phyloP scores from a whole-genome alignment of 768 basidiomycete genomes.

The Rhizopogon vesiculosus region DNA sequence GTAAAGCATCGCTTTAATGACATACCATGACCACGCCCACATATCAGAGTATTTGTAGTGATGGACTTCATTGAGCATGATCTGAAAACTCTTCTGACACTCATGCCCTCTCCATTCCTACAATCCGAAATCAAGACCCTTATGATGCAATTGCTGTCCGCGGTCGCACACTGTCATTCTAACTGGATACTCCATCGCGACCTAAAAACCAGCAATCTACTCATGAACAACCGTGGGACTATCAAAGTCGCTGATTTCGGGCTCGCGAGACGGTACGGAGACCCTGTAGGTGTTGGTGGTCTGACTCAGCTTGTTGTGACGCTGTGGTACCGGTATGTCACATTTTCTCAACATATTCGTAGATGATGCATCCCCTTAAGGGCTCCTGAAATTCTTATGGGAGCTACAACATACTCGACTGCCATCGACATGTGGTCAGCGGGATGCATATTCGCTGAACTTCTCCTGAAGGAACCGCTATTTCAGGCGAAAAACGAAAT shows the following conservation, averaged over 20 bases:
- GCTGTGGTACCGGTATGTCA: constrained; percentile 91
- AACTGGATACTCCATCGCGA: constrained; percentile 99
- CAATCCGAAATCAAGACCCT: constrained; percentile 99
- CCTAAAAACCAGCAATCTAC: constrained; percentile 92
- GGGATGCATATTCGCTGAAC: constrained; percentile 96
- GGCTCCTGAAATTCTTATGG: constrained; percentile 92
- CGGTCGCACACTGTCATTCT: constrained; percentile 88
- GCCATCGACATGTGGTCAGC: constrained; percentile 99
- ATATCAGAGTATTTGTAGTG: constrained; percentile 89
- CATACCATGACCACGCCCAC: constrained; percentile 7
- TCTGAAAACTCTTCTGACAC: constrained; percentile 88
- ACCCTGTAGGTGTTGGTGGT: constrained; percentile 93
- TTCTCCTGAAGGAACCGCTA: constrained; percentile 92
- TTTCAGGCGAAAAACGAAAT: constrained; percentile 96
- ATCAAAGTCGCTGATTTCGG: constrained; percentile 99
- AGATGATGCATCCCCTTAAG: constrained; percentile 34
- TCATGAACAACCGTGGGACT: constrained; percentile 98
- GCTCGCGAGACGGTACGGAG: constrained; percentile 91
- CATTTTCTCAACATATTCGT: constrained; percentile 9
- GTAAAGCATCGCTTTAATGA: constrained; percentile 33
- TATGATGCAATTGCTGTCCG: constrained; percentile 88
- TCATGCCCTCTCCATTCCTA: constrained; percentile 95
- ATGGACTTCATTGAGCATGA: constrained; percentile 99
- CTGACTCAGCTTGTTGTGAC: constrained; percentile 98
- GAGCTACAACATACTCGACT: constrained; percentile 90